phyloP scores from a whole-genome alignment of 805 yeast genomes.

The Suhomyces faveliae region DNA sequence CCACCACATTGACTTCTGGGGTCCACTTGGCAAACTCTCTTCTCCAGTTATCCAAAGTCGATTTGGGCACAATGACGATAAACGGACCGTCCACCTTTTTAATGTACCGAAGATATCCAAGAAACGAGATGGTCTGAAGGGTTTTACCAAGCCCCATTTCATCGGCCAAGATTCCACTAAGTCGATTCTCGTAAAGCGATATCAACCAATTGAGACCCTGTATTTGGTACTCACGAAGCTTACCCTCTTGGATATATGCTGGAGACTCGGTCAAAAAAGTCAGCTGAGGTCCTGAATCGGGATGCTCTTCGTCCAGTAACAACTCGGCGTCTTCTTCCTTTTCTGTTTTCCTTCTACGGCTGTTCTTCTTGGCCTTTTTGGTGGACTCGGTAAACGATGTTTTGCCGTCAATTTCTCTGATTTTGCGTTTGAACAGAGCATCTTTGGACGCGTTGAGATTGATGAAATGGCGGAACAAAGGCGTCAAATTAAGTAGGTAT shows the following conservation, averaged over 20 bases:
- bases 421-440: slow-evolving; percentile 59
- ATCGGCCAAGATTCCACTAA: slow-evolving; percentile 93
- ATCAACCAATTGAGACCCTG: slow-evolving; percentile 96
- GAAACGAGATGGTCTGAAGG: slow-evolving; percentile 86
- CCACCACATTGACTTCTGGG: slow-evolving; percentile 83
- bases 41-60: slow-evolving; percentile 94
- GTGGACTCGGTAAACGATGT: slow-evolving; percentile 35
- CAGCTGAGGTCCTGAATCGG: slow-evolving; percentile 44
- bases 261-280: slow-evolving; percentile 88
- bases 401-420: slow-evolving; percentile 56
- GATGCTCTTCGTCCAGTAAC: slow-evolving; percentile 73
- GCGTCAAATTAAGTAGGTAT: slow-evolving; percentile 78
- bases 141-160: slow-evolving; percentile 99
- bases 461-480: slow-evolving; percentile 83
- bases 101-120: slow-evolving; percentile 81
- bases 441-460: slow-evolving; percentile 80
- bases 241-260: slow-evolving; percentile 65
- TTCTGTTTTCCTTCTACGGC: slow-evolving; percentile 82
- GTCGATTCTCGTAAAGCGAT: slow-evolving; percentile 78
- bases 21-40: slow-evolving; percentile 95
- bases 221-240: slow-evolving; percentile 83
- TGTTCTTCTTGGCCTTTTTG: slow-evolving; percentile 17
- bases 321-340: slow-evolving; percentile 95
- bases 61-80: slow-evolving; percentile 89
- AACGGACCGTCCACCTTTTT: slow-evolving; percentile 85